Evolutionary conservation across 2,329 filamentous ascomycete genomes (phyloP).

Genomic region (Claviceps arundinis): DNA sequence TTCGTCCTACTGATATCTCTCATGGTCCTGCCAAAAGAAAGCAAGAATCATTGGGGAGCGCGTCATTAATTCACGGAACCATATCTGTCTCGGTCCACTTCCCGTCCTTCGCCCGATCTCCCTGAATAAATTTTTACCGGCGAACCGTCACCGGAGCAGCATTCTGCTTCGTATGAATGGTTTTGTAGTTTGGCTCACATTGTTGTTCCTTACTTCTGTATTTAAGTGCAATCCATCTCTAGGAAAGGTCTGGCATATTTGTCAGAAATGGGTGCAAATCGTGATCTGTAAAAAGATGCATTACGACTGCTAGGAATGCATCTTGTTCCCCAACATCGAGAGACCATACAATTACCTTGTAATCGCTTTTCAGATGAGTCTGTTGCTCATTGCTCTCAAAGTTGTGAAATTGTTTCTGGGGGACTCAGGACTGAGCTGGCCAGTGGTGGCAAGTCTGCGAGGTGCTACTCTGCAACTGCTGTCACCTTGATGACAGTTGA

Average conservation of each 20-base stretch:
- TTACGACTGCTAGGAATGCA: conserved; percentile 2
- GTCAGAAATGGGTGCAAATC: conserved; percentile 21
- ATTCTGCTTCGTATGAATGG: conserved; percentile 20
- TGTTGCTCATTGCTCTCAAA: too few species aligned
- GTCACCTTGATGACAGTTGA: not conserved
- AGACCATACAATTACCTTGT: too few species aligned
- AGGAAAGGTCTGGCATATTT: conserved; percentile 14
- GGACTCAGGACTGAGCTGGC: not conserved
- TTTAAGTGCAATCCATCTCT: not conserved
- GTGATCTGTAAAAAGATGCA: conserved; percentile 8
- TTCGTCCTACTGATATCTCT: conserved; percentile 5
- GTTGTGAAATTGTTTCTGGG: not conserved
- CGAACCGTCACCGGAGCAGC: conserved; percentile 17
- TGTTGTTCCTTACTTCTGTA: not conserved
- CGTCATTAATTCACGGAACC: conserved; percentile 22
- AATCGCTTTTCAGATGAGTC: too few species aligned
- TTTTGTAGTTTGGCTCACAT: not conserved
- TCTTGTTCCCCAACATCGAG: conserved; percentile 11
- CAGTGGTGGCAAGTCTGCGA: not conserved
- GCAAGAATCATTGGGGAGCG: conserved; percentile 16
- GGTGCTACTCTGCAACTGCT: not conserved
- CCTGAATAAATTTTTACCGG: conserved; percentile 22
- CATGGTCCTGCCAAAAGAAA: conserved; percentile 20
- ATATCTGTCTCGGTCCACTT: conserved; percentile 15
- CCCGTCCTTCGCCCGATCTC: conserved; percentile 22